Evolutionary conservation across 1,284 basidiomycete genomes (phyloP), one percentile per base, ranked within the genome.

Genomic region (Marasmius oreades): DNA sequence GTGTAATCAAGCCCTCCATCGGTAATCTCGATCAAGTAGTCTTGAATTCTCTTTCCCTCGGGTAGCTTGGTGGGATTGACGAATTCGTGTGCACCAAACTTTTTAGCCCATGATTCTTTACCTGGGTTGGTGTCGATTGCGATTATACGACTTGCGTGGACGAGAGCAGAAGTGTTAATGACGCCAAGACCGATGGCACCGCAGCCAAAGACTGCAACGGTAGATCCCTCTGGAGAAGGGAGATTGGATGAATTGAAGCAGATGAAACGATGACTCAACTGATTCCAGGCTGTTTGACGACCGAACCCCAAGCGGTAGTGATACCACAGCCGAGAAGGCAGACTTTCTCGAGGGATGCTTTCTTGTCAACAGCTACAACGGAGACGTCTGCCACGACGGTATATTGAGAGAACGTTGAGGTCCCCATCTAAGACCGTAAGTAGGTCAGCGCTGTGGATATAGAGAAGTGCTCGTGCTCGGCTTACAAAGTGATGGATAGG

Each of bases 1-100:
- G 97, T 99, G 72, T 89, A 98, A 76, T 99, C 97, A 37, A 98
- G 80, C 28, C 97, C 97, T 39, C 97, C 97, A 67, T 99, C 97
- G 20, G 95, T 99, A 64, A 95, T 84, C 66, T 96, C 92, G 56
- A 98, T 78, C 28, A 99, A 82, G 68, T 94, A 74, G 59, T 98
- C 93, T 63, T 96, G 93, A 62, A 98, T 92, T 56, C 81, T 82
- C 71, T 84, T 88, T 47, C 89, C 92, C 63, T 88, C 84, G 4
- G 86, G 81, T 5, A 98, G 78, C 59, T 87, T 74, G 11, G 74
- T 72, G 7, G 96, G 92, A 77, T 98, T 96, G 67, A 99, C 73
- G 70, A 98, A 99, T 48, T 99, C 95, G 51, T 89, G 93, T n/a
- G 96, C 97, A 59, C 96, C 96, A 70, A 99, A 96, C 75, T 94